These are phyloP conservation scores for Sparassis latifolia DNA, from an alignment of 1,284 basidiomycete genomes.

Conservation along the genomic window DNA sequence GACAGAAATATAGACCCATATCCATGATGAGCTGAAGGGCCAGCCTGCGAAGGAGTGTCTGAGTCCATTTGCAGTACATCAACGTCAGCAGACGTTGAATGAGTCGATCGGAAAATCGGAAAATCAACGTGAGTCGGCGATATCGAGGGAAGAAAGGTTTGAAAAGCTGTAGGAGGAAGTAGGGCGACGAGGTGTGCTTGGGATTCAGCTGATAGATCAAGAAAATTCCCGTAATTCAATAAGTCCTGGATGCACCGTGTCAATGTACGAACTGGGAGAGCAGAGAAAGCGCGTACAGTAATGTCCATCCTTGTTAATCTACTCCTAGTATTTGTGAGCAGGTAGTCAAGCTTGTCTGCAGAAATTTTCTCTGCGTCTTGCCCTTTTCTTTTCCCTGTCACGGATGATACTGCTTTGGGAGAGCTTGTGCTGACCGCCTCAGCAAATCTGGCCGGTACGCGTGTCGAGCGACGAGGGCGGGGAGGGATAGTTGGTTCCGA, in stretches of 20 bases:
- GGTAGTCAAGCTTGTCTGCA: constrained; percentile 16
- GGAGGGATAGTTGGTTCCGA: constrained; percentile 1
- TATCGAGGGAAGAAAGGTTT: constrained; percentile 28
- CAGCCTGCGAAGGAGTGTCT: constrained; percentile 11
- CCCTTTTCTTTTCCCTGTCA: constrained; percentile 12
- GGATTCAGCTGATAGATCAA: constrained; percentile 39
- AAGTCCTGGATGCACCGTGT: constrained; percentile 34
- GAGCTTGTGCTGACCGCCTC: not conserved
- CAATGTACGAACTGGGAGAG: constrained; percentile 2
- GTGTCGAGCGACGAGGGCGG: constrained; percentile 13
- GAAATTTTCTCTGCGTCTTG: constrained; percentile 10
- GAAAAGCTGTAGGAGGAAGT: constrained; percentile 47
- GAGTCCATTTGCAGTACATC: constrained; percentile 24
- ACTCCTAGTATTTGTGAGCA: constrained; percentile 47
- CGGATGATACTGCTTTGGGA: not conserved
- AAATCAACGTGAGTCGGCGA: constrained; percentile 36
- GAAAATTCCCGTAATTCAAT: constrained; percentile 44
- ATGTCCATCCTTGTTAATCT: constrained; percentile 43
- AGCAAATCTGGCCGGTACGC: constrained; percentile 7
- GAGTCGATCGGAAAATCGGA: not conserved
- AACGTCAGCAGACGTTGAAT: not conserved
- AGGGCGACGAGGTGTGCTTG: constrained; percentile 33
- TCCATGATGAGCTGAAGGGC: not conserved
- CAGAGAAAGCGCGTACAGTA: constrained; percentile 33
- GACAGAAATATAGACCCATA: not conserved